Evolutionary conservation across 805 yeast genomes (phyloP), one percentile per base, ranked within the genome.

Genomic region (Wickerhamomyces canadensis): DNA sequence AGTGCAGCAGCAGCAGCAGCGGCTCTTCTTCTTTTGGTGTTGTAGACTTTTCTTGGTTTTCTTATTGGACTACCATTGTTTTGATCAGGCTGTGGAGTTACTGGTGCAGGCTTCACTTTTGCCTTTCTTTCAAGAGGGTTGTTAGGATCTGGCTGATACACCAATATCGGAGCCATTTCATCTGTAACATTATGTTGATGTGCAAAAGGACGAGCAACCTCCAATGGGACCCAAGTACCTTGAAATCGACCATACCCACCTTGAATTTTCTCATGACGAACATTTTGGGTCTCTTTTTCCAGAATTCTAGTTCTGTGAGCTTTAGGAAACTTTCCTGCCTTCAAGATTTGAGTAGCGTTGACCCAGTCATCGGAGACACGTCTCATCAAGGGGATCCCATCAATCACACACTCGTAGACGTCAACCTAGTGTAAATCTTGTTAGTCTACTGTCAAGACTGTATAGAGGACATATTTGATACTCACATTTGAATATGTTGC

Each of bases 291-390:
- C 45, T 84, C 93, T 47, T 72, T 76, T 52, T 84, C 93, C 42
- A 84, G 61, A 31, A 84, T 74, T 51, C 83, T 76, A 2, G 93
- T 84, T 58, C 95, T 63, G 52, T 80, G 82, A 2, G 89, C 84
- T 59, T 84, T 84, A 30, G 86, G 83, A 51, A 79, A 80, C 42
- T 80, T 76, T 26, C 89, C 88, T 42, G 84, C 77, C 55, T 84
- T 84, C 48, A 84, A 65, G 26, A 84, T 80, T 55, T 84, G 95
- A 1, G 94, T 84, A 17, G 88, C 87, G 54, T 84, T 84, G 37
- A 93, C 87, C 98, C 98, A 93, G 49, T 89, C 84, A 58, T 93
- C 98, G 34, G 74, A 70, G 43, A 85, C 80, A 40, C 98, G 70
- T 51, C 98, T 76, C 98, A 93, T 93, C n/a, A 54, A 36, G 2